Evolutionary conservation across 192 early-diverging fungal genomes (phyloP), one percentile per base, ranked within the genome.

Genomic region (Linnemannia elongata): DNA sequence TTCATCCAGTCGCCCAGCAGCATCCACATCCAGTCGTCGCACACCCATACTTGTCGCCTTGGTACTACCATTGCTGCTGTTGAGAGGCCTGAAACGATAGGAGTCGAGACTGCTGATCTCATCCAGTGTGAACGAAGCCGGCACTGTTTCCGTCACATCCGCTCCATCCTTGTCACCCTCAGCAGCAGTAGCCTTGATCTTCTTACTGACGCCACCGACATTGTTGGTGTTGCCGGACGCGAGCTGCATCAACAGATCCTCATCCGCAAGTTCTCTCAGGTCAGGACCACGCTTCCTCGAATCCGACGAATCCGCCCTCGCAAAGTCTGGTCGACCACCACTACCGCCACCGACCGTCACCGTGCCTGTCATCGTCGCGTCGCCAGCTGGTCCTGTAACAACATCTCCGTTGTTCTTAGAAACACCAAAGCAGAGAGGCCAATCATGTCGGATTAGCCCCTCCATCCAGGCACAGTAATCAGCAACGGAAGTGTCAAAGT

Each of bases 371-470:
- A 22, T 22, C 24, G 54, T 57, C 24, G 55, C n/a, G 24, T 24
- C n/a, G 10, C 7, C 12, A 12, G 60, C 38, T 39, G 38, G 1
- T 12, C 27, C 60, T 24, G n/a, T 57, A 33, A 33, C 30, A 15
- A 1, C 8, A 52, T 52, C 20, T 52, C 18, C 49, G 17, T 30
- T 9, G 45, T 82, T 74, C 78, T 91, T 94, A 27, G 80, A 74
- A 30, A 87, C 82, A 22, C 95, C 96, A 91, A 98, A 98, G 52
- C 98, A 96, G 33, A 93, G 88, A 0, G 96, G 97, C 96, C 96
- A 98, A 83, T 98, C 96, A 38, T 92, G 91, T 49, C 91, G 87
- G 22, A 94, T 83, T 72, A 98, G 83, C 27, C 92, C 88, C 9
- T 92, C 88, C 81, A 93, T 91, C 97, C 97, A 98, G 52, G 88